These are phyloP conservation scores for Pneumocystis oryctolagi DNA, from an alignment of 1,139 yeast species.

Conservation along the genomic window DNA sequence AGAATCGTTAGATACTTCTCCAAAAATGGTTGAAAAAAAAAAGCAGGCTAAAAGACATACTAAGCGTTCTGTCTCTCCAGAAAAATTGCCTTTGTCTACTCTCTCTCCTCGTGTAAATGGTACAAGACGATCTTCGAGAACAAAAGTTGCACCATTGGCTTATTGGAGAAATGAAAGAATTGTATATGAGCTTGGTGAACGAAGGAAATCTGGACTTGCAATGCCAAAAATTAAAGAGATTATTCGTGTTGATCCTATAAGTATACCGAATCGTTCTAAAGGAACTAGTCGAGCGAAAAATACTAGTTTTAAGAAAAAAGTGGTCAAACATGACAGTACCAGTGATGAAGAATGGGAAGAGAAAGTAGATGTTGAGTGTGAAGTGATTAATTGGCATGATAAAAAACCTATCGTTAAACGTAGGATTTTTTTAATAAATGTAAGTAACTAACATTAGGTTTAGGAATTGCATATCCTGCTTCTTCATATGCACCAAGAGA, in stretches of 20 bases:
- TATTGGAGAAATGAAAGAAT: slow-evolving; percentile 76
- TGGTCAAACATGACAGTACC: slow-evolving; percentile 16
- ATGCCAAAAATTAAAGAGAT: slow-evolving; percentile 20
- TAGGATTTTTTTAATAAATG: background rate
- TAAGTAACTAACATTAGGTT: background rate
- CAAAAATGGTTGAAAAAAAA: background rate
- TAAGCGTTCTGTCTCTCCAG: background rate
- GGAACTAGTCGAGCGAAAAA: background rate
- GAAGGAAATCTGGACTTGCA: slow-evolving; percentile 20
- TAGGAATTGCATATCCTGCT: slow-evolving; percentile 52
- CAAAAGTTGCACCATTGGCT: slow-evolving; percentile 58
- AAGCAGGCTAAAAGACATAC: slow-evolving; percentile 1
- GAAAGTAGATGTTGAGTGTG: slow-evolving; percentile 17
- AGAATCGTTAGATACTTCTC: slow-evolving; percentile 3
- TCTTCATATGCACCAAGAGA: slow-evolving; percentile 37
- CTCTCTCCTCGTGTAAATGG: slow-evolving; percentile 8
- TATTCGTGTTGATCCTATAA: slow-evolving; percentile 19
- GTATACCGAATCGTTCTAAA: slow-evolving; percentile 18
- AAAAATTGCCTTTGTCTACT: background rate
- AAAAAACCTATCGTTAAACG: slow-evolving; percentile 14
- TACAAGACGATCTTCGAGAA: slow-evolving; percentile 45
- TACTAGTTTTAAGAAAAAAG: slow-evolving; percentile 14
- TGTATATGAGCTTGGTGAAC: slow-evolving; percentile 37
- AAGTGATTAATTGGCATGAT: slow-evolving; percentile 23
- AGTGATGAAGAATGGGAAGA: slow-evolving; percentile 17